Evolutionary conservation across 179 eudicot species (phyloP).

Genomic region (Camellia oleifera): DNA sequence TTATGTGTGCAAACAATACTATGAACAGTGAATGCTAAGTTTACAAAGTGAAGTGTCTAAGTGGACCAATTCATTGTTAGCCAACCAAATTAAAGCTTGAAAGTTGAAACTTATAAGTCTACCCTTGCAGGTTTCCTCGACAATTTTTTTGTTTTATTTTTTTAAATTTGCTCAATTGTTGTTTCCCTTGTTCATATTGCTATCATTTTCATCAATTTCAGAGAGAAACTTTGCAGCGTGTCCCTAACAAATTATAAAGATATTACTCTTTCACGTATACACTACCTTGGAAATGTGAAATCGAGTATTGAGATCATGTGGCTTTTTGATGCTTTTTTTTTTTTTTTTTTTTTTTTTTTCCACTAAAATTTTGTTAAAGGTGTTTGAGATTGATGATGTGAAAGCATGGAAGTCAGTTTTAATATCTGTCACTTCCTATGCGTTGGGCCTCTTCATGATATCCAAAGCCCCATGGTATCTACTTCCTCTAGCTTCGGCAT

Average conservation of each 20-base stretch:
- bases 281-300: not conserved
- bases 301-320: not conserved
- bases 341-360: not conserved
- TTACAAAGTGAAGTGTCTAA: not conserved
- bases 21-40: not conserved
- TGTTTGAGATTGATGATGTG: conserved; percentile 85
- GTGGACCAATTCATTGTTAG: not conserved
- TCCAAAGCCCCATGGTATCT: conserved; percentile 90
- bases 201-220: not conserved
- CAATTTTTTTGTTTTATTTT: too few species aligned
- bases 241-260: not conserved
- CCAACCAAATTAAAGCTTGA: not conserved
- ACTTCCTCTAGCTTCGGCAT: conserved; percentile 98
- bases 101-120: not conserved
- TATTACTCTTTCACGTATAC: not conserved
- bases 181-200: not conserved
- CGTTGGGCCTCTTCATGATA: conserved; percentile 78
- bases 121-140: not conserved
- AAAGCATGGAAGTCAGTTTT: conserved; percentile 89
- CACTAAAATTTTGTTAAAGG: conserved; percentile 35
- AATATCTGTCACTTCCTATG: conserved; percentile 71
- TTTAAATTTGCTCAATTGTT: not conserved
- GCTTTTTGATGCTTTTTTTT: conserved; percentile 13
- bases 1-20: not conserved
- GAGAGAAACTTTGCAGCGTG: not conserved